phyloP scores from a whole-genome alignment of 768 basidiomycete genomes.

The Suillus fuscotomentosus region DNA sequence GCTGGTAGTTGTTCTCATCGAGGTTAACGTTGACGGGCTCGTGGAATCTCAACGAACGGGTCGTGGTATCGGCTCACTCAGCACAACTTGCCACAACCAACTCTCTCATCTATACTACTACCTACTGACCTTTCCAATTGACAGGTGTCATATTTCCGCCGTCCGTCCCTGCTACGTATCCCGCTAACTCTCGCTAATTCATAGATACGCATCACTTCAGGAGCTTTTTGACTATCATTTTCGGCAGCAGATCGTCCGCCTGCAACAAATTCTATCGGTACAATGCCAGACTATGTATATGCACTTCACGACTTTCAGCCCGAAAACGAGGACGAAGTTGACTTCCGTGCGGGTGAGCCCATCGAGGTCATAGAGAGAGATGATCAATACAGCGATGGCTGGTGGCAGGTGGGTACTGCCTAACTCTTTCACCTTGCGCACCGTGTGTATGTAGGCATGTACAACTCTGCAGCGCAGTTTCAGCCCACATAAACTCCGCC shows the following conservation, averaged over 20 bases:
- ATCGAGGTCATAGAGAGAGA: constrained; percentile 93
- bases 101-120: not conserved
- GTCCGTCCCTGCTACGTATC: not conserved
- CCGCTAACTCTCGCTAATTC: not conserved
- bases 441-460: not conserved
- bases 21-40: constrained; percentile 17
- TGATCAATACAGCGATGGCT: constrained; percentile 90
- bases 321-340: constrained; percentile 92
- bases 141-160: not conserved
- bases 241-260: not conserved
- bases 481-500: constrained; percentile 13
- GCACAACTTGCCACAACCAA: too few species aligned
- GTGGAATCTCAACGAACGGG: not conserved
- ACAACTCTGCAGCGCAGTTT: constrained; percentile 10
- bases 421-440: constrained; percentile 9
- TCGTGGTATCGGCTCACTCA: not conserved
- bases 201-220: not conserved
- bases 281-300: constrained; percentile 83
- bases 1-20: constrained; percentile 4
- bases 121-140: not conserved
- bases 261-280: not conserved
- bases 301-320: constrained; percentile 86
- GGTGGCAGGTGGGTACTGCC: constrained; percentile 72
- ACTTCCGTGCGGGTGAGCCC: constrained; percentile 80
- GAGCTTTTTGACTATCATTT: not conserved